Evolutionary conservation across 2,329 filamentous ascomycete species (phyloP), one percentile per base, ranked within the genome.

Genomic region (Sclerotinia subarctica): DNA sequence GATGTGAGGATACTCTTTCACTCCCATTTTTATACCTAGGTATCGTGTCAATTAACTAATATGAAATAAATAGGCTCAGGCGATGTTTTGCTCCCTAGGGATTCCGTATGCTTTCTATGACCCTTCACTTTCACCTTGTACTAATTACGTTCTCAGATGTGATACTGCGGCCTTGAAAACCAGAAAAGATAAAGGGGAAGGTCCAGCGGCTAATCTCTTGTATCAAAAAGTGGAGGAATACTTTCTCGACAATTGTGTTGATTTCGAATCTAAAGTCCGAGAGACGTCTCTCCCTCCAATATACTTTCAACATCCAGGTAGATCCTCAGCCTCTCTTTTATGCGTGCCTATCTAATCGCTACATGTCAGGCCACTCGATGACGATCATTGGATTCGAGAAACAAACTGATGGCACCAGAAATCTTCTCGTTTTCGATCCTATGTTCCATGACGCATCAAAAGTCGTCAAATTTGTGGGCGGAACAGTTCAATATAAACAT

Each of bases 361-460:
- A n/a, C 47, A 24, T n/a, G 11, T 1, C 35, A 84, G 92, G 93
- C 3, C 94, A 98, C 78, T 97, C 94, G 1, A 83, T 97, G 81
- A 96, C 93, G 0, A 93, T 98, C 64, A 83, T 98, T 66, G 94
- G 94, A 0, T 83, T 96, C 35, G 93, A 97, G 78, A 86, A 85
- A 72, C 85, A 84, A 38, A 81, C 79, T 46, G 84, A 90, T 69
- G 90, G 91, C 35, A 81, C 82, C 24, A 81, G 83, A 64, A 90
- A 91, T 72, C 81, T 98, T 24, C 82, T 98, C 0, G 91, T 97
- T 17, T 96, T 97, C 76, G 94, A 98, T 76, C 93, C 94, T 1
- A 90, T 91, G 80, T 93, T 92, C 77, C 88, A 85, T 66, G 90
- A 93, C 57, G 86, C 89, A 0, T 81, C 83, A 2, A 83, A 83